Conservation (phyloP, 805 yeast species). For the Pichia paraexigua region DNA sequence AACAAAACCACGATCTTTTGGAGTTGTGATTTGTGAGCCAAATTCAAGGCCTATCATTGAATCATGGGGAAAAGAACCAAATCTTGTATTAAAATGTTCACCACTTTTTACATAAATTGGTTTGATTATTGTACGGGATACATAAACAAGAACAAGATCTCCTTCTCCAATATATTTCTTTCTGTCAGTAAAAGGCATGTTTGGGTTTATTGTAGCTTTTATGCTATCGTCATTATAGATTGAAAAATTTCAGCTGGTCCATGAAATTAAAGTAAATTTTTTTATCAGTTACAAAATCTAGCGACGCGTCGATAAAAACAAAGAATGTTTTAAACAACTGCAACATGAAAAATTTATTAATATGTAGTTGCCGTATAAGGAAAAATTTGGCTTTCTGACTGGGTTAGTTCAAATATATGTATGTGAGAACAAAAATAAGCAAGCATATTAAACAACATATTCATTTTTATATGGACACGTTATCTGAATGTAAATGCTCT, state of each 20-base stretch:
- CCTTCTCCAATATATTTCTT: conserved; percentile 73
- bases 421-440: too few relatives aligned
- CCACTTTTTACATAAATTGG: conserved; percentile 59
- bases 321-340: not conserved
- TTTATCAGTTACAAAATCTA: not conserved
- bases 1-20: conserved; percentile 73
- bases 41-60: conserved; percentile 72
- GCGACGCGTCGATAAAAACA: not conserved
- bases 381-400: not conserved
- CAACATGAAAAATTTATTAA: not conserved
- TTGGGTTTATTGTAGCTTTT: not conserved
- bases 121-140: conserved; percentile 71
- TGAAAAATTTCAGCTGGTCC: not conserved
- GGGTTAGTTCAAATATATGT: not conserved
- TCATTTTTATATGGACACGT: not conserved
- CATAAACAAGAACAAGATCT: conserved; percentile 79
- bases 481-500: too few relatives aligned
- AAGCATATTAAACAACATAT: too few relatives aligned
- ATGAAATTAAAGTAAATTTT: not conserved
- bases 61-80: conserved; percentile 82
- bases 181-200: conserved; percentile 32
- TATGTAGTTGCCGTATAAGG: not conserved
- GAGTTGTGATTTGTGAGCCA: conserved; percentile 75
- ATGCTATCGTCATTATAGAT: not conserved
- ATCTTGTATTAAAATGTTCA: conserved; percentile 69